A percentile compares a stretch with the other conserved stretches of the same genome.
Evolutionary conservation across 768 basidiomycete genomes (phyloP).

Genomic region (Strobilomyces confusus): DNA sequence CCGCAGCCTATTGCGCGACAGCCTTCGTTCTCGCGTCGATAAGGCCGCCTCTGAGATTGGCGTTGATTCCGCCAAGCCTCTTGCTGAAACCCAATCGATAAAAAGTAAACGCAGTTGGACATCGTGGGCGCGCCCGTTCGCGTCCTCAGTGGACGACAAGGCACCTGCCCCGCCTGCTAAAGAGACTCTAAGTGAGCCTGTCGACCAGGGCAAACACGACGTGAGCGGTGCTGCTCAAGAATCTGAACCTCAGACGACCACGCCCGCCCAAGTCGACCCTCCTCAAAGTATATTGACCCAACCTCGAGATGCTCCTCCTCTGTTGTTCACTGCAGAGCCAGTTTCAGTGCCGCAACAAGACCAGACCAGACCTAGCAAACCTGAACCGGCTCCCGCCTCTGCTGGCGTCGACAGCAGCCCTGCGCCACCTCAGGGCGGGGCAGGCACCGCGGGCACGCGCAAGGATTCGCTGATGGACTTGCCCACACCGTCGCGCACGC

Average conservation of each 20-base stretch:
- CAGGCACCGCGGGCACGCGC: background rate
- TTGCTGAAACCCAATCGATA: background rate
- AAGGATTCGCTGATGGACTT: slow-evolving; percentile 5
- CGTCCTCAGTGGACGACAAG: background rate
- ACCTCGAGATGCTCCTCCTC: slow-evolving; percentile 1
- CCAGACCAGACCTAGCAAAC: background rate
- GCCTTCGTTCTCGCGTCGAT: slow-evolving; percentile 10
- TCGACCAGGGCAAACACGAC: slow-evolving; percentile 4
- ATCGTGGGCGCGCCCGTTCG: background rate
- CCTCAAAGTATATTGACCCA: slow-evolving; percentile 14
- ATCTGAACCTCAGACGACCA: slow-evolving; percentile 11
- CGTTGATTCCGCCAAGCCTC: slow-evolving; percentile 7
- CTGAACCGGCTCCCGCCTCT: background rate
- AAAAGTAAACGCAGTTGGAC: slow-evolving; percentile 4
- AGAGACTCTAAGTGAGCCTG: background rate
- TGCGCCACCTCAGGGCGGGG: background rate
- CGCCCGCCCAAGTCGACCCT: slow-evolving; percentile 26
- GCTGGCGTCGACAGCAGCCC: slow-evolving; percentile 12
- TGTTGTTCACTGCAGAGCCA: background rate
- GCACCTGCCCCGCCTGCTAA: slow-evolving; percentile 6
- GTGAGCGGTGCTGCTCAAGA: background rate
- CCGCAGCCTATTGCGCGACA: slow-evolving; percentile 10
- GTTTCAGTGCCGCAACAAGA: background rate
- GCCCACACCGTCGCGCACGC: slow-evolving; percentile 10
- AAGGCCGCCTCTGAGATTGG: slow-evolving; percentile 26